Conservation (phyloP, 768 basidiomycete genomes). For the Neoboletus subvelutipes region DNA sequence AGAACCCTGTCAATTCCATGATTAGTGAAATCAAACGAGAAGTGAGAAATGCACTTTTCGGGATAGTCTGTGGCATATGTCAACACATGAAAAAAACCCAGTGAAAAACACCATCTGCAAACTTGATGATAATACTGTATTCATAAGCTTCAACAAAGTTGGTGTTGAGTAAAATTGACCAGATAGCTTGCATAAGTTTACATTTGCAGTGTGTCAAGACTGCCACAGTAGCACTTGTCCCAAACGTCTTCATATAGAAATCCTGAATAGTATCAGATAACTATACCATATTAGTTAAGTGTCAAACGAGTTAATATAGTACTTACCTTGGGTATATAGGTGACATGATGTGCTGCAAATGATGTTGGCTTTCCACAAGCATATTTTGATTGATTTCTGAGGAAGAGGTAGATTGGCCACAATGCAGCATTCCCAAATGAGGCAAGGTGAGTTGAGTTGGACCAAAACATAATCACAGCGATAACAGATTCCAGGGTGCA, state of each 20-base stretch:
- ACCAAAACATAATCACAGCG: constrained; percentile 27
- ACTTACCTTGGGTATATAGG: not conserved
- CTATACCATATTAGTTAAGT: not conserved
- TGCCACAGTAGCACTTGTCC: not conserved
- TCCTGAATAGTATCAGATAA: not conserved
- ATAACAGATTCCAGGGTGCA: constrained; percentile 1
- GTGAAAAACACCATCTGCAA: constrained; percentile 16
- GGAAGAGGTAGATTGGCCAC: constrained; percentile 18
- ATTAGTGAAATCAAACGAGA: no score
- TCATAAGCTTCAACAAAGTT: constrained; percentile 26
- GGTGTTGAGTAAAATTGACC: constrained; percentile 21
- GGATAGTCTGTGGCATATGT: no score
- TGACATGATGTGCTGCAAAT: not conserved
- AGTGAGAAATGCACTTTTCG: no score
- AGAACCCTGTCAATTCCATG: no score
- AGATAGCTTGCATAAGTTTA: constrained; percentile 28
- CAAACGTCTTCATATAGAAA: not conserved
- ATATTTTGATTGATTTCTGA: constrained; percentile 6
- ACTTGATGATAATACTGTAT: constrained; percentile 21
- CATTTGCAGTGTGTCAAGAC: constrained; percentile 14
- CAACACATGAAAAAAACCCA: constrained; percentile 12
- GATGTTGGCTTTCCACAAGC: not conserved
- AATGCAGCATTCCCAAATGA: constrained; percentile 14
- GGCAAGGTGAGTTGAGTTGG: constrained; percentile 22
- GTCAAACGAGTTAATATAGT: no score